Percentiles rank a stretch among this genome's conserved stretches.
phyloP scores from a whole-genome alignment of 495 filamentous ascomycete genomes.

The Extremus antarcticus region DNA sequence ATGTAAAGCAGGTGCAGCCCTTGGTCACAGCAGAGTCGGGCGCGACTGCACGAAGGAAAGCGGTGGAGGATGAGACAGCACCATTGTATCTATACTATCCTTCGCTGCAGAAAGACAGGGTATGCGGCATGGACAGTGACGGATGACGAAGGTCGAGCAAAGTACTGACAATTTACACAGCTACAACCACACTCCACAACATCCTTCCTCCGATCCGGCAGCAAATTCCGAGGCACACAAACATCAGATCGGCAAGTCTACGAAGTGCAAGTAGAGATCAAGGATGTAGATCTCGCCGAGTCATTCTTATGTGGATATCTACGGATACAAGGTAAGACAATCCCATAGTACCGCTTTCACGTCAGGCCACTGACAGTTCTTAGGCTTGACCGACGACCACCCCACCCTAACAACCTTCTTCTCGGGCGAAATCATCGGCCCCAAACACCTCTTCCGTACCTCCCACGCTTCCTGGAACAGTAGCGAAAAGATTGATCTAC shows the following conservation, averaged over 20 bases:
- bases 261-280: constrained; percentile 93
- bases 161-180: constrained; percentile 28
- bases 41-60: neutral
- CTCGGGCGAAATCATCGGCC: constrained; percentile 95
- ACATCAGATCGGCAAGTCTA: constrained; percentile 84
- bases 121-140: neutral
- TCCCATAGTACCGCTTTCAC: neutral
- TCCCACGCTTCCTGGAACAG: constrained; percentile 85
- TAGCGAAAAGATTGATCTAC: constrained; percentile 80
- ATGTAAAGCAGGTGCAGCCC: constrained; percentile 7
- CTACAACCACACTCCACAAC: constrained; percentile 55
- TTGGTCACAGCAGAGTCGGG: constrained; percentile 1
- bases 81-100: constrained; percentile 13
- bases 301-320: constrained; percentile 95
- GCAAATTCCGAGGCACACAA: constrained; percentile 81
- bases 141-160: too few relatives aligned
- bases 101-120: constrained; percentile 1
- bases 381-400: constrained; percentile 89
- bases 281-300: constrained; percentile 88
- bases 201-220: constrained; percentile 77
- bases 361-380: constrained; percentile 18
- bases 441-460: constrained; percentile 86
- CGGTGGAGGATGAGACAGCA: neutral
- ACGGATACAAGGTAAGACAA: constrained; percentile 76
- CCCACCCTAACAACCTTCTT: constrained; percentile 96